Evolutionary conservation across 140 eudicot genomes (phyloP).

Genomic region (Flaveria floridana): DNA sequence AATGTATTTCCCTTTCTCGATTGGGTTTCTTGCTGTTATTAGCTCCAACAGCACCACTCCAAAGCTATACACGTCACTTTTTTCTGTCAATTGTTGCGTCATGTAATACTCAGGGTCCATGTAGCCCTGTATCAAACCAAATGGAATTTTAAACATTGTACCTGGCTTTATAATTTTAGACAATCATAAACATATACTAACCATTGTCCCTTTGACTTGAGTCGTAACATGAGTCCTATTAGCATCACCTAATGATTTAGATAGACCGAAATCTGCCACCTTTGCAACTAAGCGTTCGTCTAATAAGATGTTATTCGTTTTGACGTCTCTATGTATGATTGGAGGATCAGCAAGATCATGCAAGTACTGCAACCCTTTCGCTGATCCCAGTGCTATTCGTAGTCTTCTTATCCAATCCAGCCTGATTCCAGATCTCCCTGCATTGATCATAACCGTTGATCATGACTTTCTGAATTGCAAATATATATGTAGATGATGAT

Average conservation of each 20-base stretch:
- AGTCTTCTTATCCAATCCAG: constrained; percentile 84
- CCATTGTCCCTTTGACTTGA: constrained; percentile 97
- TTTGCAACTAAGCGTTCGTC: constrained; percentile 75
- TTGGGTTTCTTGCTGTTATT: constrained; percentile 60
- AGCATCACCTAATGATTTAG: constrained; percentile 56
- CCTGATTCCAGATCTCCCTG: constrained; percentile 80
- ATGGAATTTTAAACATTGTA: neutral
- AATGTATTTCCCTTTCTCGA: constrained; percentile 60
- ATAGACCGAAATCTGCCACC: constrained; percentile 92
- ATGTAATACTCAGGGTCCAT: constrained; percentile 77
- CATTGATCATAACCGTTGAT: constrained; percentile 1
- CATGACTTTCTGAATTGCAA: neutral
- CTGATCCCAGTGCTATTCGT: constrained; percentile 72
- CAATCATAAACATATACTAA: constrained; percentile 33
- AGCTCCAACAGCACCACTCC: constrained; percentile 64
- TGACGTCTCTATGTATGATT: constrained; percentile 86
- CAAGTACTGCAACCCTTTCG: constrained; percentile 75
- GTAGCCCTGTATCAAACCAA: constrained; percentile 49
- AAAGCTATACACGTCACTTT: constrained; percentile 74
- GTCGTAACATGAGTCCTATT: constrained; percentile 70
- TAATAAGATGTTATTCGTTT: constrained; percentile 71
- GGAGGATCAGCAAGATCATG: constrained; percentile 96
- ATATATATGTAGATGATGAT: neutral
- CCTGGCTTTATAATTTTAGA: neutral
- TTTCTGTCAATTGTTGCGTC: constrained; percentile 63